Percentiles rank a stretch among this genome's conserved stretches.
These are phyloP conservation scores for Balamuthia mandrillaris DNA, from an alignment of 208 protist genomes.

Conservation along the genomic window DNA sequence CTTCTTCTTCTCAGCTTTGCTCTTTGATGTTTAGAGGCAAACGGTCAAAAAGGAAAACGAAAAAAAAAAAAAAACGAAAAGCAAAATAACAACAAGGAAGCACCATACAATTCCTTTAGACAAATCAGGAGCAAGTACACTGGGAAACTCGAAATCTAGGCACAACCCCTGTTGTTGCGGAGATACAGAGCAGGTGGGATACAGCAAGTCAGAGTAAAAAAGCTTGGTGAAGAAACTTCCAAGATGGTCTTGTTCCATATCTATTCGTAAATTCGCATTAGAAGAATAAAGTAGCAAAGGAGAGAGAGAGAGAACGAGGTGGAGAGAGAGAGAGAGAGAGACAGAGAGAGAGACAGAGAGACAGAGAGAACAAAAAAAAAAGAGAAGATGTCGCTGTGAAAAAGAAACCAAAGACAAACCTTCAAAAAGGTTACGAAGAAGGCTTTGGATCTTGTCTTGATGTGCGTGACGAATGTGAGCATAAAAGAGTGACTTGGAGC, in stretches of 20 bases:
- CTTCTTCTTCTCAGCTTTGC: background rate
- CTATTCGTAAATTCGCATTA: too few species aligned
- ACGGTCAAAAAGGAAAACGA: background rate
- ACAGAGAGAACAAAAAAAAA: too few species aligned
- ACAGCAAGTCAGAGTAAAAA: constrained; percentile 1
- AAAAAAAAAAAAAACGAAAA: background rate
- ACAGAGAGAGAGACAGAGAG: background rate
- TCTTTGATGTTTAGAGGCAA: background rate
- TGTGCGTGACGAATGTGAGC: background rate
- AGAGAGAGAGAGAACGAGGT: background rate
- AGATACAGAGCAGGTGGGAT: background rate
- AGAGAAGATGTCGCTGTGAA: too few species aligned
- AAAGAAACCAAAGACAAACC: too few species aligned
- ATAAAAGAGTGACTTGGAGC: background rate
- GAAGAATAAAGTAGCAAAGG: too few species aligned
- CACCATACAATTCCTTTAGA: background rate
- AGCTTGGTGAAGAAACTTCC: constrained; percentile 27
- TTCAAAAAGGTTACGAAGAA: too few species aligned
- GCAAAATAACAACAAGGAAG: background rate
- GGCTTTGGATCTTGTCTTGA: background rate
- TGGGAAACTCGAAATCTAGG: background rate
- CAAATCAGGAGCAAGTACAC: background rate
- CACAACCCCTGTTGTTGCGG: background rate
- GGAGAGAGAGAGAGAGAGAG: background rate
- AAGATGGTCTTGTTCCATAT: constrained; percentile 7